Evolutionary conservation across 495 filamentous ascomycete genomes (phyloP).

Genomic region (Parmelia sp.): DNA sequence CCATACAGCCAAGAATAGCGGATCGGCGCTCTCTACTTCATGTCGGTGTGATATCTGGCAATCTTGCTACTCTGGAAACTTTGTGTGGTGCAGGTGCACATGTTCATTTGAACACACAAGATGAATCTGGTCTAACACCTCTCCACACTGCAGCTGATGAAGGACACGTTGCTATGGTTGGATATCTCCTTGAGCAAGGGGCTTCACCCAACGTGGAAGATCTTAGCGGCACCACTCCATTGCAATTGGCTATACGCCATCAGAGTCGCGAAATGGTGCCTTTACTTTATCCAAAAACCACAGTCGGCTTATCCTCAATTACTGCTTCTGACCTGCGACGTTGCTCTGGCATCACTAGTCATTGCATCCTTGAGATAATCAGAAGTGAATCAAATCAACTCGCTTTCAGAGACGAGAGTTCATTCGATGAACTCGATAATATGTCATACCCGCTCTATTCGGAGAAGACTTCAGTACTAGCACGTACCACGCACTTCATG

Average conservation of each 20-base stretch:
- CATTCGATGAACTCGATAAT: background rate
- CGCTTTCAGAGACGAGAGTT: background rate
- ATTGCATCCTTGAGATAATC: background rate
- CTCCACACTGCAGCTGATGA: slow-evolving; percentile 1
- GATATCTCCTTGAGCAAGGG: background rate
- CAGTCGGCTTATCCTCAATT: background rate
- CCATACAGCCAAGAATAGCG: background rate
- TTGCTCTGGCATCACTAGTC: background rate
- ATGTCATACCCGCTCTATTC: background rate
- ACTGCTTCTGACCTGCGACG: background rate
- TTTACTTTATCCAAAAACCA: slow-evolving; percentile 10
- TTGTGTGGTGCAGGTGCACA: background rate
- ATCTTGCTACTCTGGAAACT: slow-evolving; percentile 1
- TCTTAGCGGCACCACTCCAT: background rate
- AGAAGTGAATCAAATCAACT: background rate
- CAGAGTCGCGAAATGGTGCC: background rate
- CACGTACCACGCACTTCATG: background rate
- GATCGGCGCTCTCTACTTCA: background rate
- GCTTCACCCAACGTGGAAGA: slow-evolving; percentile 1
- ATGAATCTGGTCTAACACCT: background rate
- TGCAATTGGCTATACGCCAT: slow-evolving; percentile 6
- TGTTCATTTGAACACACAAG: slow-evolving; percentile 3
- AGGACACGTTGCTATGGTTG: background rate
- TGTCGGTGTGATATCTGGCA: background rate
- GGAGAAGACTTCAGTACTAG: background rate